Conservation (phyloP, 73 alveolate genomes). For the Paramecium sonneborni region DNA sequence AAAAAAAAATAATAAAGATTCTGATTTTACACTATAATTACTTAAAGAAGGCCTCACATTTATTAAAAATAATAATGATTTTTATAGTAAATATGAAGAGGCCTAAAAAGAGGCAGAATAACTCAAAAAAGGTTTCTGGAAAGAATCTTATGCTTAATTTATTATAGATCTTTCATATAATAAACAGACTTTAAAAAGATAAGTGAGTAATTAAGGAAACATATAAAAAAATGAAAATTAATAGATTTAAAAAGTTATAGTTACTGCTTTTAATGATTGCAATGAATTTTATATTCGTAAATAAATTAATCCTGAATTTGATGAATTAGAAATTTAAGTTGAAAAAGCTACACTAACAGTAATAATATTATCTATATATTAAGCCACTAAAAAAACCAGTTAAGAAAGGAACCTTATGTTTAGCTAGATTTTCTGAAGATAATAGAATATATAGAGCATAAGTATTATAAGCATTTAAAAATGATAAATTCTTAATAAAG, state of each 20-base stretch:
- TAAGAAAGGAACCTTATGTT: conserved; percentile 37
- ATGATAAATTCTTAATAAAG: neutral
- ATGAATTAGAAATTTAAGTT: neutral
- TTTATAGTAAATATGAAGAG: conserved; percentile 13
- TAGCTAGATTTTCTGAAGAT: conserved; percentile 26
- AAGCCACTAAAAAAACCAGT: conserved; percentile 52
- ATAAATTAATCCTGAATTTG: neutral
- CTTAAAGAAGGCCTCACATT: neutral
- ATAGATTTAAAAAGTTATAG: neutral
- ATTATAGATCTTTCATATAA: neutral
- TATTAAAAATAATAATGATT: neutral
- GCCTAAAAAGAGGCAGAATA: neutral
- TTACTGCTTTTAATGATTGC: conserved; percentile 29
- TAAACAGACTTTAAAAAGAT: neutral
- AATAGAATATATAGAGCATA: neutral
- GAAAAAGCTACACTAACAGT: neutral
- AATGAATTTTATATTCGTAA: conserved; percentile 5
- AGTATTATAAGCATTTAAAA: neutral
- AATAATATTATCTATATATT: neutral
- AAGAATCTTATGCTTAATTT: conserved; percentile 14
- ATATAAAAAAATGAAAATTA: neutral
- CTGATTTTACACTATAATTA: conserved; percentile 2
- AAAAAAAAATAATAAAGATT: neutral
- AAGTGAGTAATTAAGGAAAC: neutral
- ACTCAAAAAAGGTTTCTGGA: conserved; percentile 16